These are phyloP conservation scores for Colletotrichum tropicicola DNA, from an alignment of 2,329 filamentous ascomycete genomes.

Conservation along the genomic window DNA sequence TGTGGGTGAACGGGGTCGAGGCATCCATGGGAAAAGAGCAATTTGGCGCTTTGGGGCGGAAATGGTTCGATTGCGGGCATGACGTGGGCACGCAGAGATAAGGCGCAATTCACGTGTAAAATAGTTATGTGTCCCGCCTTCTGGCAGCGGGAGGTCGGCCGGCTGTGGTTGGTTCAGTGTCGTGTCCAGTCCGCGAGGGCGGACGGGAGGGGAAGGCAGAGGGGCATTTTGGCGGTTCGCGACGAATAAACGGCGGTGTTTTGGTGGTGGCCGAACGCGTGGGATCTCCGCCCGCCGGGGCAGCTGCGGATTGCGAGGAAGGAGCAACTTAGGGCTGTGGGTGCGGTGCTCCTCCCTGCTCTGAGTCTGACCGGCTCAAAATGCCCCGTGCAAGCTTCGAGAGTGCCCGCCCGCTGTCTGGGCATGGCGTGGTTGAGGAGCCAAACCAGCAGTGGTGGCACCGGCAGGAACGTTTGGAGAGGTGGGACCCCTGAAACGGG, in stretches of 20 bases:
- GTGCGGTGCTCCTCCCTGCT: background rate
- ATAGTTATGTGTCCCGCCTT: conserved; percentile 26
- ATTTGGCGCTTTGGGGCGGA: background rate
- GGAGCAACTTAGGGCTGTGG: background rate
- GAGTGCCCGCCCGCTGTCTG: background rate
- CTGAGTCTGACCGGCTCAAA: background rate
- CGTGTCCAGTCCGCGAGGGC: background rate
- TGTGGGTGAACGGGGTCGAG: background rate
- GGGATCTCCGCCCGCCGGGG: background rate
- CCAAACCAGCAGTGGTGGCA: no score
- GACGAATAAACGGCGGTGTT: background rate
- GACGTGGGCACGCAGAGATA: conserved; percentile 23
- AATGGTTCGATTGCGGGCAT: conserved; percentile 22
- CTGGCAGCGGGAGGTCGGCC: no score
- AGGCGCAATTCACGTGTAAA: conserved; percentile 28
- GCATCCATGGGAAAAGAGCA: background rate
- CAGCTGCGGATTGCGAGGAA: background rate
- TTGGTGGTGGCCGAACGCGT: conserved; percentile 12
- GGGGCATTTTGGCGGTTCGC: background rate
- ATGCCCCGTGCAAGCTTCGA: background rate
- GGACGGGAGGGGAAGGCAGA: conserved; percentile 8
- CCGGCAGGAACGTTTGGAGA: no score
- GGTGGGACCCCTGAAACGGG: conserved; percentile 13
- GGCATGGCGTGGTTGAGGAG: conserved; percentile 2
- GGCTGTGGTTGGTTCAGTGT: background rate